Base-by-base conservation (phyloP, 2,329 filamentous ascomycete species). In the Fusarium sp. region DNA sequence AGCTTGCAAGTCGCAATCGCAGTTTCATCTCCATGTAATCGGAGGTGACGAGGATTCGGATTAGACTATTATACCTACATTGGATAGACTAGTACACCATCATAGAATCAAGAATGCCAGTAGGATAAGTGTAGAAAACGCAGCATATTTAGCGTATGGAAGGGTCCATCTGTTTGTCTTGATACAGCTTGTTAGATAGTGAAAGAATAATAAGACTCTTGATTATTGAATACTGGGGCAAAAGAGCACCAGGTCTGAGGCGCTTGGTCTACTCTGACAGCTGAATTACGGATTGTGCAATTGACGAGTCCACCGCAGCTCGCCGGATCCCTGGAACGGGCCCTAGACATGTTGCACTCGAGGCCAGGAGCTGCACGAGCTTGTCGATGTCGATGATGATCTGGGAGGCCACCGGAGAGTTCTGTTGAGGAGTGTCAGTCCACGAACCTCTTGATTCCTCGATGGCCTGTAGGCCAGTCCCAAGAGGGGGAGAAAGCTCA, bases 1-100 rank as follows among this genome's bases (percentile, higher is more conserved):
- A 41, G 83, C 83, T 0, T 84, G 82, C 69, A 83, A 81, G 75
- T 64, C 68, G 30, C 78, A 80, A 16, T 63, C 77, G 16, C 80
- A 79, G 30, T 67, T 85, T 16, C 63, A 78, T 52, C 66, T 85
- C 35, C 80, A 83, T 54, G 79, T 84, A 1, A 82, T 82, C 58
- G 81, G 81, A 0, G 67, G 72, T 0, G 67, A 75, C 27, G 72
- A 75, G 7, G 66, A 67, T 4, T 50, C n/a, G 20, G 50, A 43
- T 2, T 67, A 50, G 41, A 23, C 16, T 6, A 41, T 41, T 39
- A 39, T 58, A 35, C 2, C 34, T 35, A 25, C 5, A 56, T 32
- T 32, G 34, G 52, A 54, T 54, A 54, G 25, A 52, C 25, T n/a
- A 30, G 25, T 2, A n/a, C 25, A 32, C 27, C 20, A 11, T 45